Base-by-base conservation (phyloP, 2,329 filamentous ascomycete genomes). In the Shiraia sp. region DNA sequence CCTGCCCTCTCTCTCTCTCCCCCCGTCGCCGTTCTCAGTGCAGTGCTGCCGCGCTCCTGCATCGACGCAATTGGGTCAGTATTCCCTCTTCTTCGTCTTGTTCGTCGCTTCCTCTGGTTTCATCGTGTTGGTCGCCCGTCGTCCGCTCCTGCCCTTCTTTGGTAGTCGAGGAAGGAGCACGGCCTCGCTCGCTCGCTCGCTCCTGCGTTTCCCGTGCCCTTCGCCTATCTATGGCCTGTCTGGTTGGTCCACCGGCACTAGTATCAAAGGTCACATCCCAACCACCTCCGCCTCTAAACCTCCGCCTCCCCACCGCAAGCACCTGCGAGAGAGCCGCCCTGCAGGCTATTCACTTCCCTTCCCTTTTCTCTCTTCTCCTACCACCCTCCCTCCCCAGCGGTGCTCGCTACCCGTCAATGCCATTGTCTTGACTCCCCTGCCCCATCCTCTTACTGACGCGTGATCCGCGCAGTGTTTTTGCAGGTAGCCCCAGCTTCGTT, bases 211-310 rank as follows among this genome's bases (percentile, higher is more conserved):
- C 63, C 66, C 63, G 63, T 51, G 47, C 57, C 40, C 59, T n/a
- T 69, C 68, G 68, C 64, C 64, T 70, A 68, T 69, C 62, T 50
- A 29, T 53, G 43, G 46, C 47, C 49, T 47, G 53, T 57, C 52
- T 61, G 63, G 59, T 65, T 61, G 63, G 63, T 56, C 61, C 58
- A 56, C 56, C 50, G 42, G 56, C 61, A 54, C 66, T 69, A 69
- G 68, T 63, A 59, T 53, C 51, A n/a, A 57, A 54, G 51, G 50
- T 54, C 57, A 55, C 61, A 66, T 70, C 67, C 68, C 67, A 71
- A 70, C 68, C 67, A 68, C 68, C 66, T 66, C 62, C 63, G 61
- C 66, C 59, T 63, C 62, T 62, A 66, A 59, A 63, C 65, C 59
- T 61, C 60, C 61, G 61, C 61, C 59, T 58, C 61, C 63, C 62